A percentile compares a stretch with the other conserved stretches of the same genome.
phyloP scores from a whole-genome alignment of 179 eudicot species.

The Heliamphora pulchella region DNA sequence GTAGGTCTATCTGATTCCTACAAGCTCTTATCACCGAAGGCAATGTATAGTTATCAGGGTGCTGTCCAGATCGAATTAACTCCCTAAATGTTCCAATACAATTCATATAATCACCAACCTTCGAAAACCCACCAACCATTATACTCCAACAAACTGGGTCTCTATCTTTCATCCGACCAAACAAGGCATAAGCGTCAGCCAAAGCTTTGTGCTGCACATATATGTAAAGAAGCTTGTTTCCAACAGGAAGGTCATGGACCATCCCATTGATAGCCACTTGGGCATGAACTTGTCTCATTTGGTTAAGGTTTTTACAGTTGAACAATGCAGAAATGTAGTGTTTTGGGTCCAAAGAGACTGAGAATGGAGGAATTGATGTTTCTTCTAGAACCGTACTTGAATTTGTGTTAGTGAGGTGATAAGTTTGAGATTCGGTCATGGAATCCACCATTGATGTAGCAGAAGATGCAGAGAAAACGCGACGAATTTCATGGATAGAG shows the following conservation, averaged over 20 bases:
- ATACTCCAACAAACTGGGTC: constrained; percentile 41
- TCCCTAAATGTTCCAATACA: constrained; percentile 42
- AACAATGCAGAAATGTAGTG: constrained; percentile 26
- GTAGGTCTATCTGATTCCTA: constrained; percentile 32
- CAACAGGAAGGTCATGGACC: constrained; percentile 23
- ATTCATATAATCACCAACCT: constrained; percentile 25
- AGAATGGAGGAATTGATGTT: constrained; percentile 10
- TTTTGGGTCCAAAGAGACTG: constrained; percentile 20
- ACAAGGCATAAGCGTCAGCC: constrained; percentile 28
- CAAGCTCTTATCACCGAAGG: constrained; percentile 44
- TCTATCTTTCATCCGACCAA: constrained; percentile 29
- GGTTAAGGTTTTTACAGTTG: constrained; percentile 29
- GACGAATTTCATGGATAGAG: constrained; percentile 10
- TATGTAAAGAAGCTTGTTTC: constrained; percentile 34
- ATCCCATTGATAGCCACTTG: constrained; percentile 30
- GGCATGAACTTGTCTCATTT: constrained; percentile 36
- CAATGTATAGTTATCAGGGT: constrained; percentile 41
- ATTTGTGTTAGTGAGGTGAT: not conserved
- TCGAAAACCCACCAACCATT: constrained; percentile 47
- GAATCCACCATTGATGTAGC: constrained; percentile 12
- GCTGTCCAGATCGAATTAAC: constrained; percentile 27
- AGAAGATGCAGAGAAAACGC: constrained; percentile 11
- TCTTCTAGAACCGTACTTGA: constrained; percentile 14
- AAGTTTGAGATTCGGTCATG: constrained; percentile 10
- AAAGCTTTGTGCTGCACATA: constrained; percentile 28